These are phyloP conservation scores for Tetracentron sinense DNA, from an alignment of 164 flowering plant species.

Conservation along the genomic window DNA sequence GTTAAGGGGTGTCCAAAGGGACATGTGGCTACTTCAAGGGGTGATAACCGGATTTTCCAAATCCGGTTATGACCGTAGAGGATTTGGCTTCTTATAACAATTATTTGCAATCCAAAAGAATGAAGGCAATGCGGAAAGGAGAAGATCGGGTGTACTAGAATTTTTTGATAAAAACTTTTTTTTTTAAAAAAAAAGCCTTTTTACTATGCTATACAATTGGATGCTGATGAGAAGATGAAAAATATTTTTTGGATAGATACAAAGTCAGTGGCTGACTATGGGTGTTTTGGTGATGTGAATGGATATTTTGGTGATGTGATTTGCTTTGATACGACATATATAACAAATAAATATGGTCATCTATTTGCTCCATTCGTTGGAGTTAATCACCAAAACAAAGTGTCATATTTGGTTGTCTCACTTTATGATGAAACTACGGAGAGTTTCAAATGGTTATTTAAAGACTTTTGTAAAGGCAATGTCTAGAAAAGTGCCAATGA, in stretches of 20 bases:
- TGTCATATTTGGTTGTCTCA: conserved; percentile 24
- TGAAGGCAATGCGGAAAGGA: conserved; percentile 28
- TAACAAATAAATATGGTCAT: conserved; percentile 10
- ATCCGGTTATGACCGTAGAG: too few relatives aligned
- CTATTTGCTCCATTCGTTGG: conserved; percentile 21
- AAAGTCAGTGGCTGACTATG: conserved; percentile 21
- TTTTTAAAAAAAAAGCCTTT: conserved; percentile 17
- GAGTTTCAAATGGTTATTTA: conserved; percentile 24
- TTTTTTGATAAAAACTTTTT: conserved; percentile 20
- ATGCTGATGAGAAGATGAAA: conserved; percentile 20
- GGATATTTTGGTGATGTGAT: conserved; percentile 31
- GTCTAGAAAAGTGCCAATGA: conserved; percentile 22
- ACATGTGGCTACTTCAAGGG: too few relatives aligned
- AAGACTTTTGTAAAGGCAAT: conserved; percentile 19
- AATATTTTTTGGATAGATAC: conserved; percentile 30
- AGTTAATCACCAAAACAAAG: conserved; percentile 24
- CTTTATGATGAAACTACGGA: conserved; percentile 25
- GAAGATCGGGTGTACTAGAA: conserved; percentile 19
- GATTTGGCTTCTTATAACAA: too few relatives aligned
- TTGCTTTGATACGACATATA: conserved; percentile 27
- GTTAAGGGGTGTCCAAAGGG: too few relatives aligned
- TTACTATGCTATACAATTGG: conserved; percentile 19
- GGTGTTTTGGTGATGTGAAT: too few relatives aligned
- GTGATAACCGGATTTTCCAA: too few relatives aligned
- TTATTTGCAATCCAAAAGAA: conserved; percentile 21